Percentiles rank a stretch among this genome's conserved stretches.
Evolutionary conservation across 257 asterid species (phyloP).

Genomic region (Echium plantagineum): DNA sequence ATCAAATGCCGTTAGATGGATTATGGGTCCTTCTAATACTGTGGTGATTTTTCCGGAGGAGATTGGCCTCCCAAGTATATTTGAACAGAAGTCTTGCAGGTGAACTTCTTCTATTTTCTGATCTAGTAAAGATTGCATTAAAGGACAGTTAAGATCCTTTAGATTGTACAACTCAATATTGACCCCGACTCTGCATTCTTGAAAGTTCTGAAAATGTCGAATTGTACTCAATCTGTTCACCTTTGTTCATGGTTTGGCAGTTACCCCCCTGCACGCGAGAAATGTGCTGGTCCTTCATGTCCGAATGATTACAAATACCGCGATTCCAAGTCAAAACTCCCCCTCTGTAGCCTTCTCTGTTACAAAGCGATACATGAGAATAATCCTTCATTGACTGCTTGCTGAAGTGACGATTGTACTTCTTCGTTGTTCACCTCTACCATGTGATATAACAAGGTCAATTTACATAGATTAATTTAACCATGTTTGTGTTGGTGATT

Average conservation of each 20-base stretch:
- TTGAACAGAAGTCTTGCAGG: conserved; percentile 62
- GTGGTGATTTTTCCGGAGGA: conserved; percentile 68
- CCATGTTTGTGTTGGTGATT: too few relatives aligned
- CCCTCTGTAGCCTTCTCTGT: conserved; percentile 76
- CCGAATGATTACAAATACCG: conserved; percentile 63
- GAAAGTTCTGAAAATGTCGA: background rate
- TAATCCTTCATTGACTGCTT: conserved; percentile 28
- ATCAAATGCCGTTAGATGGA: conserved; percentile 63
- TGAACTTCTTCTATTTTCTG: conserved; percentile 4
- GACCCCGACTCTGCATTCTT: too few relatives aligned
- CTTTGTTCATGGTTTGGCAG: conserved; percentile 27
- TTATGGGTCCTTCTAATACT: conserved; percentile 73
- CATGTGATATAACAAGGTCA: background rate
- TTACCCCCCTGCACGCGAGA: conserved; percentile 74
- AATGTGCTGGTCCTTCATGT: conserved; percentile 71
- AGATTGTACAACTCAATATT: too few relatives aligned
- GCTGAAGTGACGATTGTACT: conserved; percentile 14
- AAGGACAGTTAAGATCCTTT: background rate
- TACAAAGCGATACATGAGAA: conserved; percentile 50
- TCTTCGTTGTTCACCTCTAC: background rate
- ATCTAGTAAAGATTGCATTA: background rate
- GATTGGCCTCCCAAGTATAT: conserved; percentile 75
- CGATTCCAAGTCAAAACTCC: conserved; percentile 63
- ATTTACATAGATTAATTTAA: background rate
- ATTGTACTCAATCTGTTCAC: background rate